These are phyloP conservation scores for Histomonas meleagridis DNA, from an alignment of 208 protist species.

Conservation along the genomic window DNA sequence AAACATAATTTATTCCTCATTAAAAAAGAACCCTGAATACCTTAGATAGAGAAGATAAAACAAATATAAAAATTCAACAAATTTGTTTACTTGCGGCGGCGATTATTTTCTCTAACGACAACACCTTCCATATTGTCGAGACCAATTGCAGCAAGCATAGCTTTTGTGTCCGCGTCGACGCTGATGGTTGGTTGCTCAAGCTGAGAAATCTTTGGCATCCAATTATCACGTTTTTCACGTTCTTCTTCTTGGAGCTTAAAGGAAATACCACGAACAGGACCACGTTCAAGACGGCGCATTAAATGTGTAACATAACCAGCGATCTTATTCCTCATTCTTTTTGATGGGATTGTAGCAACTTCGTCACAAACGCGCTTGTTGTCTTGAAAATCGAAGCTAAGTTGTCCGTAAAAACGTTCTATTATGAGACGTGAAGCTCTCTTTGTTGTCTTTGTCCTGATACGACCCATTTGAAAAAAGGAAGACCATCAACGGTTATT, in stretches of 20 bases:
- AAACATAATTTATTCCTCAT: too few relatives aligned
- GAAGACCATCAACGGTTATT: too few relatives aligned
- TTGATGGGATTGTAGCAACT: conserved; percentile 90
- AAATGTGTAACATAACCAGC: conserved; percentile 82
- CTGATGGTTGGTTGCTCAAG: conserved; percentile 48
- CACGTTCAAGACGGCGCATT: conserved; percentile 56
- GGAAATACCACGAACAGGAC: conserved; percentile 96
- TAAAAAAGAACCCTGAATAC: too few relatives aligned
- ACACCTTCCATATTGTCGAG: conserved; percentile 40
- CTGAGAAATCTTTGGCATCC: conserved; percentile 80
- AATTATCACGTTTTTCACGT: conserved; percentile 97
- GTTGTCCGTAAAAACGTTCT: conserved; percentile 97
- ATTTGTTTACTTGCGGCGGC: background rate
- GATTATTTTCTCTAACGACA: background rate
- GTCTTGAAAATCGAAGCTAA: conserved; percentile 96
- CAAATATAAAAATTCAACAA: too few relatives aligned
- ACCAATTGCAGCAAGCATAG: conserved; percentile 44
- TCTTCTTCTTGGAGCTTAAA: conserved; percentile 99
- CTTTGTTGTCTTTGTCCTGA: conserved; percentile 99
- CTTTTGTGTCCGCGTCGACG: conserved; percentile 47
- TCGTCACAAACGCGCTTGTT: conserved; percentile 90
- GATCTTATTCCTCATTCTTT: conserved; percentile 99
- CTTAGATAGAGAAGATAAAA: too few relatives aligned
- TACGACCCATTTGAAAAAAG: conserved; percentile 70
- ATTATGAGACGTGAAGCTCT: conserved; percentile 90